Percentiles rank a stretch among this genome's conserved stretches.
Evolutionary conservation across 2,329 filamentous ascomycete species (phyloP).

Genomic region (Lachnellula cervina): DNA sequence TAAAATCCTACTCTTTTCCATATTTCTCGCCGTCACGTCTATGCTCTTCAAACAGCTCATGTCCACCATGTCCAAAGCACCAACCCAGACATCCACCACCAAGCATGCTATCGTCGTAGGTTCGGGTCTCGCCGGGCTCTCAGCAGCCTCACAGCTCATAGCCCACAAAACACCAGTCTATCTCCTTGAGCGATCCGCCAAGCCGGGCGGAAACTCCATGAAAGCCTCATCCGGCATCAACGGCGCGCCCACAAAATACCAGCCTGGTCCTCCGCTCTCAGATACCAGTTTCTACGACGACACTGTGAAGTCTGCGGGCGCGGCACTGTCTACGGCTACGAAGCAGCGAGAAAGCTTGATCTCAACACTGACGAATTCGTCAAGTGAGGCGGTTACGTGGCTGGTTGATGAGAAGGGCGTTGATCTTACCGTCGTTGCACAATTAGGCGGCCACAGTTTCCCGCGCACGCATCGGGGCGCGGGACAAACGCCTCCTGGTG

Average conservation of each 20-base stretch:
- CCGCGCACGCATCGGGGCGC: conserved; percentile 54
- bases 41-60: conserved; percentile 10
- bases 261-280: conserved; percentile 36
- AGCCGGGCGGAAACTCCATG: conserved; percentile 61
- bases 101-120: conserved; percentile 54
- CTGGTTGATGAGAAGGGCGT: conserved; percentile 52
- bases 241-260: conserved; percentile 54
- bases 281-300: conserved; percentile 48
- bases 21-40: conserved; percentile 10
- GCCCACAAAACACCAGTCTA: conserved; percentile 47
- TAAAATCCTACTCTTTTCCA: conserved; percentile 1
- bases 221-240: conserved; percentile 66
- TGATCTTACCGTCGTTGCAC: conserved; percentile 53
- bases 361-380: conserved; percentile 42
- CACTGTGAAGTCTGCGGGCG: conserved; percentile 53
- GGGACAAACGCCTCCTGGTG: conserved; percentile 52
- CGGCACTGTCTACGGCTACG: conserved; percentile 12
- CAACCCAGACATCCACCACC: not conserved
- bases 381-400: conserved; percentile 49
- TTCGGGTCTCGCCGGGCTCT: conserved; percentile 59
- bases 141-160: conserved; percentile 53
- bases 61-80: conserved; percentile 2
- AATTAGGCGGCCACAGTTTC: conserved; percentile 54
- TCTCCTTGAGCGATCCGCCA: conserved; percentile 54
- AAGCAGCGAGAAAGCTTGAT: conserved; percentile 41